Evolutionary conservation across 306 rosid genomes (phyloP), one percentile per base, ranked within the genome.

Genomic region (Rubus parviflorus): DNA sequence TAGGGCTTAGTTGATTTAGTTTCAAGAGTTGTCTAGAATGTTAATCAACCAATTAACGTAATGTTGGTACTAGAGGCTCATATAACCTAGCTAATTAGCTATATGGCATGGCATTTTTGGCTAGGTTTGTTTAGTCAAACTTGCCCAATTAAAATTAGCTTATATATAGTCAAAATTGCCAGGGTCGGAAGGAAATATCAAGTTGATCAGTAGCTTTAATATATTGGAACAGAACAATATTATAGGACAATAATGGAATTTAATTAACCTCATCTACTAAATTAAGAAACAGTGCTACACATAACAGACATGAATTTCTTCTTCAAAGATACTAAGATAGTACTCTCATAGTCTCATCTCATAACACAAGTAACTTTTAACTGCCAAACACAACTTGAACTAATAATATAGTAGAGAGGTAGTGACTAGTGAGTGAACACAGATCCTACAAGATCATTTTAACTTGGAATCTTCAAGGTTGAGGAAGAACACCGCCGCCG

Each of bases 391-490:
- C 22, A n/a, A 58, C 57, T 58, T 43, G 30, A 43, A 74, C 68
- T 38, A 73, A 22, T 12, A 8, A 57, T 60, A 43, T 14, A 58
- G 30, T 23, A 58, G 64, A 58, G 38, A 20, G 35, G 35, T 15
- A 51, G 58, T 30, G 35, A 30, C 58, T 30, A 30, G 42, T 14
- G 42, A 62, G 15, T 3, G 38, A 60, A 60, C 77, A 58, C 52
- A 23, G 12, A 56, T 5, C 23, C 46, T 4, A 42, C 22, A 30
- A 11, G 10, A 58, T 23, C 38, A 54, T 54, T n/a, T 38, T 41
- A 53, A 72, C 37, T 35, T 48, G 9, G n/a, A 38, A 14, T 73
- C 38, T 71, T 90, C 87, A 92, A 80, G 97, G 97, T 22, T 20
- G 75, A 61, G 90, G 92, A 79, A 90, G 46, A 77, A 76, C 79